A percentile compares a stretch with the other conserved stretches of the same genome.
Conservation (phyloP, 2,329 filamentous ascomycete genomes). For the Diaporthe caulivora region DNA sequence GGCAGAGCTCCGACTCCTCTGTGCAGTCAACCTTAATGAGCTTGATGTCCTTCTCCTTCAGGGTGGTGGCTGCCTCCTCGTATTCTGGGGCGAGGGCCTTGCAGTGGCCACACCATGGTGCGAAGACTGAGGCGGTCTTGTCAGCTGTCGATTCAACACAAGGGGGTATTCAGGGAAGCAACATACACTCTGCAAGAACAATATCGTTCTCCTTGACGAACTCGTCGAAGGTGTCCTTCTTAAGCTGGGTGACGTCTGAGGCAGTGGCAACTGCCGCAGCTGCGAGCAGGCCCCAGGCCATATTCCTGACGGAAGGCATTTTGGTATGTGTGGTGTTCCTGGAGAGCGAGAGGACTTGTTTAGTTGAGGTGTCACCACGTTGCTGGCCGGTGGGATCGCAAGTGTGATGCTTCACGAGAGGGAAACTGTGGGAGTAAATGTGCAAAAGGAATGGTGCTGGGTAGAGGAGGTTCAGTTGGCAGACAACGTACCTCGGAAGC, state of each 20-base stretch:
- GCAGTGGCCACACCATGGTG: slow-evolving; percentile 98
- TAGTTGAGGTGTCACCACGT: neutral
- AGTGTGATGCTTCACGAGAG: neutral
- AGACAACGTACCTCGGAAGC: slow-evolving; percentile 33
- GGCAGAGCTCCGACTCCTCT: slow-evolving; percentile 91
- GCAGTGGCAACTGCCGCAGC: slow-evolving; percentile 70
- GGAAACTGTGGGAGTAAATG: neutral
- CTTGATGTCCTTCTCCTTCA: slow-evolving; percentile 90
- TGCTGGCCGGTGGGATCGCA: neutral
- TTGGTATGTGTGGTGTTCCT: slow-evolving; percentile 43
- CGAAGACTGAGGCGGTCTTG: slow-evolving; percentile 75
- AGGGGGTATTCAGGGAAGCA: slow-evolving; percentile 5
- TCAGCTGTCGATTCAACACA: neutral
- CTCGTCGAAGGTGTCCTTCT: slow-evolving; percentile 85
- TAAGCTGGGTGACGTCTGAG: slow-evolving; percentile 88
- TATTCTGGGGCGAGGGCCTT: slow-evolving; percentile 96
- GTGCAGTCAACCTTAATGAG: slow-evolving; percentile 95
- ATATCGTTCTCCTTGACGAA: slow-evolving; percentile 90
- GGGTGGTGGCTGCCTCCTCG: slow-evolving; percentile 84
- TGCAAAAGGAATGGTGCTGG: neutral
- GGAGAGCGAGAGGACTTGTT: slow-evolving; percentile 9
- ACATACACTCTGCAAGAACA: slow-evolving; percentile 93
- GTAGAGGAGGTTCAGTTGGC: neutral
- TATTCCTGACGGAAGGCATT: slow-evolving; percentile 62
- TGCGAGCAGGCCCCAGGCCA: slow-evolving; percentile 67